phyloP scores from a whole-genome alignment of 202 grass and related monocot genomes.

The Carex sylvatica region DNA sequence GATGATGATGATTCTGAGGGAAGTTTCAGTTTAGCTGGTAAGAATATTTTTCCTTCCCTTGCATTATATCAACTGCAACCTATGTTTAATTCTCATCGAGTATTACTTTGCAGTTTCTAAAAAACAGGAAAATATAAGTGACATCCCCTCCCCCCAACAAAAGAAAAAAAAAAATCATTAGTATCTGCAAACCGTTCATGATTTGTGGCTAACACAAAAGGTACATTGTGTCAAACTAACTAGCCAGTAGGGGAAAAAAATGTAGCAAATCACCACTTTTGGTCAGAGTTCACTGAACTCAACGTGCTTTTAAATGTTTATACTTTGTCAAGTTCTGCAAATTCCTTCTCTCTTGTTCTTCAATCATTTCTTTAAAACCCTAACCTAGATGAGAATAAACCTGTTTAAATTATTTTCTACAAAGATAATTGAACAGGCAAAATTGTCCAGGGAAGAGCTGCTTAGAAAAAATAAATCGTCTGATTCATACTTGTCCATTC shows the following conservation, averaged over 20 bases:
- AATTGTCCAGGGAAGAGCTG: not conserved
- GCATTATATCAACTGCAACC: not conserved
- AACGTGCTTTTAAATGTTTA: not conserved
- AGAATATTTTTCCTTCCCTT: not conserved
- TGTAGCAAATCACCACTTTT: not conserved
- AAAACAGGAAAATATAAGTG: not conserved
- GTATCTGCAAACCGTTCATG: not conserved
- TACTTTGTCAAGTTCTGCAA: not conserved
- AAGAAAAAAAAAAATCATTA: not conserved
- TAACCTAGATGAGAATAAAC: not conserved
- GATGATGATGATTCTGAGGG: constrained; percentile 45
- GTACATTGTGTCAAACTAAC: not conserved
- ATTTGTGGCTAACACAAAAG: not conserved
- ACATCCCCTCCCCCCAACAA: too few relatives aligned
- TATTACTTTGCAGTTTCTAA: not conserved
- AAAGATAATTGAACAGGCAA: not conserved
- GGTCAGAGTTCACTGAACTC: not conserved
- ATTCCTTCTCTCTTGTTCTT: not conserved
- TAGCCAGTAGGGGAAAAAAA: not conserved
- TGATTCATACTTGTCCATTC: not conserved
- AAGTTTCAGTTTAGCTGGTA: constrained; percentile 51
- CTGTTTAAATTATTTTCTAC: too few relatives aligned
- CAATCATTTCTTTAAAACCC: not conserved
- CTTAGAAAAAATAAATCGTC: not conserved
- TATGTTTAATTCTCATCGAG: not conserved